Conservation (phyloP, 192 early-diverging fungal species). For the Podila verticillata region DNA sequence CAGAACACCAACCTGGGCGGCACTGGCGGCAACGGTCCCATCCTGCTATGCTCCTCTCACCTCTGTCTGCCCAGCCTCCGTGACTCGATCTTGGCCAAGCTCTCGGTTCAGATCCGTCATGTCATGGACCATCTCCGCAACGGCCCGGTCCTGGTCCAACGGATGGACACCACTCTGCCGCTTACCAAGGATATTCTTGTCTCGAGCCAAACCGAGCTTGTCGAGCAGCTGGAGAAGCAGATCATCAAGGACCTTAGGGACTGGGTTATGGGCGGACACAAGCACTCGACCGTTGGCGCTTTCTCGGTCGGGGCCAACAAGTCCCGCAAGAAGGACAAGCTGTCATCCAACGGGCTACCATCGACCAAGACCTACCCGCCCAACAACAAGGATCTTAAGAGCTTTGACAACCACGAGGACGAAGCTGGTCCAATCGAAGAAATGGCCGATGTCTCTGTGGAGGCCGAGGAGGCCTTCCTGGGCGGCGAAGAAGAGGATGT, state of each 20-base stretch:
- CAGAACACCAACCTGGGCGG: slow-evolving; percentile 19
- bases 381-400: too few relatives aligned
- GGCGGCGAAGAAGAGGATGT: background rate
- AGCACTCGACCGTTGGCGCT: background rate
- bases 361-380: too few relatives aligned
- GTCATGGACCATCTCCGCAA: slow-evolving; percentile 29
- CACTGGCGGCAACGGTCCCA: slow-evolving; percentile 24
- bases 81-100: slow-evolving; percentile 18
- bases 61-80: slow-evolving; percentile 25
- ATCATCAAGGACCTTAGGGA: slow-evolving; percentile 23
- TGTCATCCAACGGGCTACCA: background rate
- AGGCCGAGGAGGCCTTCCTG: slow-evolving; percentile 11
- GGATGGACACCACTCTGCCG: slow-evolving; percentile 18
- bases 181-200: slow-evolving; percentile 17
- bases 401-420: background rate
- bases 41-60: slow-evolving; percentile 20
- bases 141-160: slow-evolving; percentile 9
- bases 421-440: background rate
- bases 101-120: slow-evolving; percentile 19
- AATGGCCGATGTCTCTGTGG: background rate
- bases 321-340: background rate
- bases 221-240: slow-evolving; percentile 12
- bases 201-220: slow-evolving; percentile 17
- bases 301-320: background rate
- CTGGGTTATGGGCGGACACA: slow-evolving; percentile 26